Evolutionary conservation across 805 yeast genomes (phyloP).

Genomic region (Starmerella roubikii): DNA sequence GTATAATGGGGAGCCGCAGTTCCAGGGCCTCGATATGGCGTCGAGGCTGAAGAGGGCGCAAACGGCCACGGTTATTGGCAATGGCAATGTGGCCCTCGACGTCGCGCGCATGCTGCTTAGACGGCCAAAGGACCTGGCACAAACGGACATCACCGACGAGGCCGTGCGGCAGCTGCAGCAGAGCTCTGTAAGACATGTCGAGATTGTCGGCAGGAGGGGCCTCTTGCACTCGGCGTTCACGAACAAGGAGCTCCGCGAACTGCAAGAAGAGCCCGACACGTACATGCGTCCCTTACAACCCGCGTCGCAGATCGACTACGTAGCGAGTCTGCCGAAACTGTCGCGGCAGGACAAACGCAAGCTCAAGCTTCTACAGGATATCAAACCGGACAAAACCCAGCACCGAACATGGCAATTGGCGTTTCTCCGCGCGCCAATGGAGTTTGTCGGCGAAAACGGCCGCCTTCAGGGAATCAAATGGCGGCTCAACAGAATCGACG

Average conservation of each 20-base stretch:
- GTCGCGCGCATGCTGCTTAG: slow-evolving; percentile 67
- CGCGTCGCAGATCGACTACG: background rate
- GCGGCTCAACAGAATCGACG: slow-evolving; percentile 30
- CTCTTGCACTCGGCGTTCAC: slow-evolving; percentile 76
- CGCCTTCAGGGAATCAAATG: slow-evolving; percentile 37
- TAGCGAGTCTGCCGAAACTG: background rate
- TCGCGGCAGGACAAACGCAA: slow-evolving; percentile 18
- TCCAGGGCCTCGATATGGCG: slow-evolving; percentile 38
- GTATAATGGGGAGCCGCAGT: slow-evolving; percentile 84
- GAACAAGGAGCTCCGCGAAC: slow-evolving; percentile 79
- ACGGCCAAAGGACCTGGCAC: slow-evolving; percentile 40
- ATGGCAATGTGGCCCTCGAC: slow-evolving; percentile 93
- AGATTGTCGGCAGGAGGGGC: slow-evolving; percentile 77
- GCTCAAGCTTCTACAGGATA: slow-evolving; percentile 10
- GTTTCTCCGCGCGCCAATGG: slow-evolving; percentile 54
- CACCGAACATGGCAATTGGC: slow-evolving; percentile 46
- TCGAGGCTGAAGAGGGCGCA: slow-evolving; percentile 37
- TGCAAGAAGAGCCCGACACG: slow-evolving; percentile 31
- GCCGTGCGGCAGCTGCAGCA: slow-evolving; percentile 43
- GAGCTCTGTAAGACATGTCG: slow-evolving; percentile 49
- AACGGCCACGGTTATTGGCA: slow-evolving; percentile 75
- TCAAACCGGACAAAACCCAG: background rate
- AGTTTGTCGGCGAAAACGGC: slow-evolving; percentile 28
- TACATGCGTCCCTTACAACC: slow-evolving; percentile 14
- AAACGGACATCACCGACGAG: slow-evolving; percentile 56